Conservation (phyloP, 306 rosid species). For the Vigna mungo region DNA sequence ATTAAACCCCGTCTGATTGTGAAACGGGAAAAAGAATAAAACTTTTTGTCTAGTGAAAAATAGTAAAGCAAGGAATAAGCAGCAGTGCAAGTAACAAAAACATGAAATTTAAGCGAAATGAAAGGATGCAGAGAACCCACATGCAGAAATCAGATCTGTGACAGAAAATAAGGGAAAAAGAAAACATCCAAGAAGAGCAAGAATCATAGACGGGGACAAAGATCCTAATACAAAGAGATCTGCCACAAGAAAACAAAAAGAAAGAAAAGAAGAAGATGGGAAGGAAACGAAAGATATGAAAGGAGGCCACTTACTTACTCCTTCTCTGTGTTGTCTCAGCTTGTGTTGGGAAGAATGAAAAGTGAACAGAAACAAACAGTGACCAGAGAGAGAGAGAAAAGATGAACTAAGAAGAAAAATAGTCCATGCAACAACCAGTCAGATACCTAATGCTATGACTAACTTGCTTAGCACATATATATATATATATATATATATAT, state of each 20-base stretch:
- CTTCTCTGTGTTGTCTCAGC: not conserved
- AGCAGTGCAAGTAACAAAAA: not conserved
- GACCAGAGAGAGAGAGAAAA: not conserved
- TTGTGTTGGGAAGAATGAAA: not conserved
- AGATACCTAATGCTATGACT: not conserved
- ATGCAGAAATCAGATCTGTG: slow-evolving; percentile 42
- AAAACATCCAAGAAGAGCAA: slow-evolving; percentile 3
- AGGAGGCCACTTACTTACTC: not conserved
- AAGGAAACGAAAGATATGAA: not conserved
- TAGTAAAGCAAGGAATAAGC: not conserved
- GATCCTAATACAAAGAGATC: not conserved
- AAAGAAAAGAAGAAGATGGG: not conserved
- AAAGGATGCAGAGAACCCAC: not conserved
- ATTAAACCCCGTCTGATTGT: slow-evolving; percentile 25
- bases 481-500: not conserved
- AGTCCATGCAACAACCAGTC: slow-evolving; percentile 17
- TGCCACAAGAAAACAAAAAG: not conserved
- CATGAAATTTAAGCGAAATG: not conserved
- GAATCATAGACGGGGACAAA: not conserved
- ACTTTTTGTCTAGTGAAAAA: not conserved
- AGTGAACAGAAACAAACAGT: not conserved
- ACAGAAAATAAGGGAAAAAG: not conserved
- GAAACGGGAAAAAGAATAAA: slow-evolving; percentile 17
- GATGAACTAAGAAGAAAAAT: not conserved
- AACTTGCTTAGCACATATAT: not conserved